Base-by-base conservation (phyloP, 192 early-diverging fungal species). In the Obelidium mucronatum region DNA sequence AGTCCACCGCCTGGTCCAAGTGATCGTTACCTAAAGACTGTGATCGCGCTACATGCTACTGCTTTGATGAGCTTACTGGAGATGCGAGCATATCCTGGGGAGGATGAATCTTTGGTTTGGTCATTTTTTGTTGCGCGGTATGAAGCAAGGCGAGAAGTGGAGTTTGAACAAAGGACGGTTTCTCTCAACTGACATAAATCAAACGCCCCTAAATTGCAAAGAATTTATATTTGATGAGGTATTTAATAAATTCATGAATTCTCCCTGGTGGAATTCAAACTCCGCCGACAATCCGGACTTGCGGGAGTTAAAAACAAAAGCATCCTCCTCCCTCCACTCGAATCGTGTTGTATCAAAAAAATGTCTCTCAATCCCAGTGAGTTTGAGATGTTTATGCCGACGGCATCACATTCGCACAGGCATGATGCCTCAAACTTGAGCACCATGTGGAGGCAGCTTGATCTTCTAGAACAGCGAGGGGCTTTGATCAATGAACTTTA, bases 61-160 rank as follows among this genome's bases (percentile, higher is more conserved):
- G 72, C 72, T 17, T 51, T 74, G 30, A 63, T 74, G 56, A 74
- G 72, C 62, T 63, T 74, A 40, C 11, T 74, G 30, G 72, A 74
- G 33, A 37, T 37, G 37, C n/a, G 72, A 39, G 59, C 72, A 37
- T 74, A 74, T 74, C 72, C 72, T 40, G 31, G 26, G 4, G 72
- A 74, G 39, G 42, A 60, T 1, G 59, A 62, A 15, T 22, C n/a
- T 17, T 28, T 74, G 19, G 40, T 60, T 19, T 74, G 72, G 72
- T 44, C 15, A 2, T 48, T 74, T 11, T 74, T 74, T 74, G 40
- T 74, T 74, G 55, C 59, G 4, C 35, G 72, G 31, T 74, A 74
- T 42, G 58, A 74, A 63, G 72, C 72, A 34, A 24, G 72, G 40
- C 11, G 72, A 28, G 55, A 48, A 48, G 40, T 74, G n/a, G 72